These are phyloP conservation scores for Tilletiaria anomala DNA, from an alignment of 1,284 basidiomycete genomes.

Conservation along the genomic window DNA sequence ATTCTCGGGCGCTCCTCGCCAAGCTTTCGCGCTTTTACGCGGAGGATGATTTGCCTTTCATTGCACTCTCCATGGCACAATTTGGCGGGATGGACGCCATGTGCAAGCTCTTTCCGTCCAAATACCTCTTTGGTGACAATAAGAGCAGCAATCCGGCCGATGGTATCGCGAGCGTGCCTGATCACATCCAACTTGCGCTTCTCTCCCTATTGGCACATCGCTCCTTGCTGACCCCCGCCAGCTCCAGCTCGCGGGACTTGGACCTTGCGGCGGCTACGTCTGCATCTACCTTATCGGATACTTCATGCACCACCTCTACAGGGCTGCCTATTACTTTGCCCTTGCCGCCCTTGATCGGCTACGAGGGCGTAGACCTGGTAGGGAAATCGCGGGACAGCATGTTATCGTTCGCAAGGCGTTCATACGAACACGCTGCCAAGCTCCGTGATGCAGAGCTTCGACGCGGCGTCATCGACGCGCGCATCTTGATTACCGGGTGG, in stretches of 20 bases:
- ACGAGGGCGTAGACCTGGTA: too few species aligned
- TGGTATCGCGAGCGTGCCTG: slow-evolving; percentile 8
- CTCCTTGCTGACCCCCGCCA: slow-evolving; percentile 16
- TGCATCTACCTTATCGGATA: too few species aligned
- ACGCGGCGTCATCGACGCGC: slow-evolving; percentile 18
- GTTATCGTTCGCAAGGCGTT: slow-evolving; percentile 18
- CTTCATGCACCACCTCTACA: too few species aligned
- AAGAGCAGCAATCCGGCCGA: neutral
- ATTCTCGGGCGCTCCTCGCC: too few species aligned
- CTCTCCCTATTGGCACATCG: slow-evolving; percentile 22
- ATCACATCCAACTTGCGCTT: slow-evolving; percentile 17
- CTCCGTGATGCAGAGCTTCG: slow-evolving; percentile 18
- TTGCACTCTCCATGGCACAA: slow-evolving; percentile 22
- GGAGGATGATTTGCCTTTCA: slow-evolving; percentile 18
- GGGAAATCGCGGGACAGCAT: slow-evolving; percentile 8
- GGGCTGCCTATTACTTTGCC: too few species aligned
- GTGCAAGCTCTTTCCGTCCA: slow-evolving; percentile 20
- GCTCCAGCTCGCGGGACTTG: slow-evolving; percentile 19
- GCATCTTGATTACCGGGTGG: slow-evolving; percentile 16
- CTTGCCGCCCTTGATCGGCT: too few species aligned
- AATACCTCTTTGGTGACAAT: slow-evolving; percentile 16
- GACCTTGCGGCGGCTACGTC: slow-evolving; percentile 15
- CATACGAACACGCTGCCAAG: slow-evolving; percentile 18
- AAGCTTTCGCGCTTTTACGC: slow-evolving; percentile 15
- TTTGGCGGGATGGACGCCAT: slow-evolving; percentile 22